Conservation (phyloP, 2,329 filamentous ascomycete genomes). For the Colletotrichum ledebouriae region DNA sequence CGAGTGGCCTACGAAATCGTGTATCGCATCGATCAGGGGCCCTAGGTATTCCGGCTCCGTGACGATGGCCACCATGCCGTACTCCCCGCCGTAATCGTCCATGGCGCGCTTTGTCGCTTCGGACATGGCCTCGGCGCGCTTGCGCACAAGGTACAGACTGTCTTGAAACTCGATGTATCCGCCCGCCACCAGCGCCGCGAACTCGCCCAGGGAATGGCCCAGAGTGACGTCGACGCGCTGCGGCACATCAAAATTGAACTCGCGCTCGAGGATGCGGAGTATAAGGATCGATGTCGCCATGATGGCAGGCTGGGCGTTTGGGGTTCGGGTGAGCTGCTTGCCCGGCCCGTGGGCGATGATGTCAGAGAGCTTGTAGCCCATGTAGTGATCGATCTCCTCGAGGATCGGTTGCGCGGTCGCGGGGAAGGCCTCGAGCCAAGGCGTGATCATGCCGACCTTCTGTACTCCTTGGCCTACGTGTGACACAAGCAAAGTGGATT, state of each 20-base stretch:
- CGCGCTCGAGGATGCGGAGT: slow-evolving; percentile 85
- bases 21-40: slow-evolving; percentile 78
- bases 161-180: slow-evolving; percentile 84
- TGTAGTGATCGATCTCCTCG: slow-evolving; percentile 85
- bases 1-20: slow-evolving; percentile 81
- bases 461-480: slow-evolving; percentile 85
- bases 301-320: slow-evolving; percentile 93
- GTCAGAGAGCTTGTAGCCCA: slow-evolving; percentile 80
- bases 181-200: slow-evolving; percentile 88
- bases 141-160: slow-evolving; percentile 81
- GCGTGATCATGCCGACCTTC: slow-evolving; percentile 86
- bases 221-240: slow-evolving; percentile 85
- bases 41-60: slow-evolving; percentile 85
- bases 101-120: slow-evolving; percentile 77
- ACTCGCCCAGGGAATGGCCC: slow-evolving; percentile 93
- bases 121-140: slow-evolving; percentile 86
- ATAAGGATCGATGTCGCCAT: slow-evolving; percentile 96
- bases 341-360: slow-evolving; percentile 87
- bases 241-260: slow-evolving; percentile 81
- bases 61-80: slow-evolving; percentile 94
- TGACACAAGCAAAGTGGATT: not conserved
- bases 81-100: slow-evolving; percentile 79
- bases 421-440: slow-evolving; percentile 91
- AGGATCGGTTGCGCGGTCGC: slow-evolving; percentile 80
- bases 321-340: slow-evolving; percentile 81